phyloP scores from a whole-genome alignment of 2,329 filamentous ascomycete species.

The Sarocladium kiliense region DNA sequence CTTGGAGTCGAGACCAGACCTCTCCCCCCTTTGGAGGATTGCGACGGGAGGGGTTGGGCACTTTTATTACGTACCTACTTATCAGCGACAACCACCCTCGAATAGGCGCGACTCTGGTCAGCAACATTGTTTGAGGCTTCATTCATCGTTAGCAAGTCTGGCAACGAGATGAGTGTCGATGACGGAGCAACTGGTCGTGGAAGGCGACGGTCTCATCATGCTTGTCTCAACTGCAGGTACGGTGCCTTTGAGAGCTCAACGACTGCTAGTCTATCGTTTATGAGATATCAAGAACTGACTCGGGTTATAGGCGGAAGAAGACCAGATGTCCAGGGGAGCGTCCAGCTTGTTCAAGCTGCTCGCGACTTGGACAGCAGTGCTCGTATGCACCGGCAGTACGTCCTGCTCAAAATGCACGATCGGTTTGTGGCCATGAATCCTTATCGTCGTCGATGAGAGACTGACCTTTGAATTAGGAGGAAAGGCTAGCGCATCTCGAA shows the following conservation, averaged over 20 bases:
- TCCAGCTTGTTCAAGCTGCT: slow-evolving; percentile 45
- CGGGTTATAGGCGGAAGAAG: slow-evolving; percentile 31
- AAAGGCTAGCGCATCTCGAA: slow-evolving; percentile 44
- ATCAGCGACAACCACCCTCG: neutral
- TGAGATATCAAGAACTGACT: too few relatives aligned
- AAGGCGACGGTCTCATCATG: slow-evolving; percentile 34
- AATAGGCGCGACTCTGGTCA: neutral
- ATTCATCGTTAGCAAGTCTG: too few relatives aligned
- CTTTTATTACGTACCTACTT: slow-evolving; percentile 5
- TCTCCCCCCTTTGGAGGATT: neutral
- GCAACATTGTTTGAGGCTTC: too few relatives aligned
- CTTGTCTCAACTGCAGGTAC: slow-evolving; percentile 43
- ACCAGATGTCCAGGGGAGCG: slow-evolving; percentile 47
- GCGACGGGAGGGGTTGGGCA: slow-evolving; percentile 2
- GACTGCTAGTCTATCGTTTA: too few relatives aligned
- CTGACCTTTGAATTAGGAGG: too few relatives aligned
- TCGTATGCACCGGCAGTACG: slow-evolving; percentile 35
- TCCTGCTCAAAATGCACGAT: slow-evolving; percentile 34
- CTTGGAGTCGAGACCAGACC: neutral
- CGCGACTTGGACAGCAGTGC: slow-evolving; percentile 41
- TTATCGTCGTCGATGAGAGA: neutral
- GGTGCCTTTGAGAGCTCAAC: neutral
- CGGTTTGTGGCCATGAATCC: slow-evolving; percentile 27
- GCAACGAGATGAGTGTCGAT: slow-evolving; percentile 11
- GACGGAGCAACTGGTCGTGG: slow-evolving; percentile 29